Conservation (phyloP, 257 asterid species). For the Solanum chiquidenum region DNA sequence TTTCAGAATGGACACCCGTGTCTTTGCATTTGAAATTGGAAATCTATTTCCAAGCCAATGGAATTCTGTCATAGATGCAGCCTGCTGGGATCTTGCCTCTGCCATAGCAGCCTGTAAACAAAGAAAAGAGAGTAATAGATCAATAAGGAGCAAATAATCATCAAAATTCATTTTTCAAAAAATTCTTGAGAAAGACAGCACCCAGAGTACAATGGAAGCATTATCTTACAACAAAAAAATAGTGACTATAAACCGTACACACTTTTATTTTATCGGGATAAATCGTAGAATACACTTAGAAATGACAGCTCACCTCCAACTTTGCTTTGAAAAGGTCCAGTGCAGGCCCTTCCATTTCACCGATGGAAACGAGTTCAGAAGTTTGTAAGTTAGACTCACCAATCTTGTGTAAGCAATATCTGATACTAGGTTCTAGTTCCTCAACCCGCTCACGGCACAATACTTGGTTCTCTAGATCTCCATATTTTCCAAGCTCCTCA, state of each 20-base stretch:
- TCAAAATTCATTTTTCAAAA: background rate
- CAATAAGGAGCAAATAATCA: background rate
- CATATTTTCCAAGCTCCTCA: slow-evolving; percentile 97
- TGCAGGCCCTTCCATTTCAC: slow-evolving; percentile 97
- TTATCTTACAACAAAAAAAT: background rate
- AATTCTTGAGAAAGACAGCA: background rate
- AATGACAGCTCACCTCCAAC: slow-evolving; percentile 56
- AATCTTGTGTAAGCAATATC: slow-evolving; percentile 84
- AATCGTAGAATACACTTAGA: background rate
- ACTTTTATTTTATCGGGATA: background rate
- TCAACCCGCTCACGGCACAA: slow-evolving; percentile 93
- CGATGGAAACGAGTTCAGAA: slow-evolving; percentile 71
- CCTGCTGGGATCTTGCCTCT: slow-evolving; percentile 98
- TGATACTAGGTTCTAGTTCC: slow-evolving; percentile 86
- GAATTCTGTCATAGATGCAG: slow-evolving; percentile 93
- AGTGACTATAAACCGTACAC: background rate
- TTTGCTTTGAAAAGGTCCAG: slow-evolving; percentile 88
- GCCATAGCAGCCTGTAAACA: slow-evolving; percentile 83
- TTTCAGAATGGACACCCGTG: slow-evolving; percentile 82
- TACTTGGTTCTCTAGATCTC: slow-evolving; percentile 83
- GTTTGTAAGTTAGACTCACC: slow-evolving; percentile 81
- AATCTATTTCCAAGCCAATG: slow-evolving; percentile 81
- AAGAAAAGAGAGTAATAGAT: slow-evolving; percentile 12
- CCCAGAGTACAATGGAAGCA: background rate
- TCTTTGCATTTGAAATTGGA: slow-evolving; percentile 92